A percentile compares a stretch with the other conserved stretches of the same genome.
phyloP scores from a whole-genome alignment of 2,329 filamentous ascomycete genomes.

The Corynespora cassiicola region DNA sequence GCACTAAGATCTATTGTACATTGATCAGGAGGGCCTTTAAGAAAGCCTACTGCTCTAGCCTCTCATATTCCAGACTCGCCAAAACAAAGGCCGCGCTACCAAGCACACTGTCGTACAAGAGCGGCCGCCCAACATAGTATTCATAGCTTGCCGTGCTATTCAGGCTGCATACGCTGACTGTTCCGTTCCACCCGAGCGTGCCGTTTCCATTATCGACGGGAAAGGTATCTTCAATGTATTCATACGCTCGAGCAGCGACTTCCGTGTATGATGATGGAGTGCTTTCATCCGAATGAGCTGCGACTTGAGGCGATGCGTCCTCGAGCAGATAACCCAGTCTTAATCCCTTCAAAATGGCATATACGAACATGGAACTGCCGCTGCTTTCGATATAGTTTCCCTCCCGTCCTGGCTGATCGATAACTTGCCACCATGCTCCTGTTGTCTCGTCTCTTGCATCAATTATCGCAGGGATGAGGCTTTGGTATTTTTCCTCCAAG shows the following conservation, averaged over 20 bases:
- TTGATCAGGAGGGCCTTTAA: too few species aligned
- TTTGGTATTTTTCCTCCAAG: constrained; percentile 1
- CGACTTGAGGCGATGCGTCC: constrained; percentile 26
- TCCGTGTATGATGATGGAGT: background rate
- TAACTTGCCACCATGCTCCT: constrained; percentile 65
- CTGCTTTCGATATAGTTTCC: constrained; percentile 69
- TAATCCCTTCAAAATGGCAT: constrained; percentile 58
- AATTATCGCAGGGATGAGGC: constrained; percentile 42
- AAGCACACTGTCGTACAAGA: constrained; percentile 28
- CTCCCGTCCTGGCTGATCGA: constrained; percentile 54
- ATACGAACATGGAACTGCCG: constrained; percentile 64
- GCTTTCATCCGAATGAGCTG: too few species aligned
- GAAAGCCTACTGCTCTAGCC: background rate
- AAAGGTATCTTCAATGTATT: constrained; percentile 25
- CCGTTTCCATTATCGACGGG: constrained; percentile 23
- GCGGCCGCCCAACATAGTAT: constrained; percentile 53
- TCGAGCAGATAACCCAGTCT: constrained; percentile 45
- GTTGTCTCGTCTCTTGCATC: constrained; percentile 26
- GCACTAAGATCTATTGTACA: too few species aligned
- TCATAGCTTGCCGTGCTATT: constrained; percentile 29
- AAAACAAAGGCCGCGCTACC: constrained; percentile 30
- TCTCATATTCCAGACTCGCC: constrained; percentile 30
- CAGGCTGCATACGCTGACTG: constrained; percentile 34
- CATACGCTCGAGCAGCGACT: constrained; percentile 41
- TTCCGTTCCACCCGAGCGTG: constrained; percentile 39